Base-by-base conservation (phyloP, 192 early-diverging fungal species). In the Jimgerdemannia lactiflua region DNA sequence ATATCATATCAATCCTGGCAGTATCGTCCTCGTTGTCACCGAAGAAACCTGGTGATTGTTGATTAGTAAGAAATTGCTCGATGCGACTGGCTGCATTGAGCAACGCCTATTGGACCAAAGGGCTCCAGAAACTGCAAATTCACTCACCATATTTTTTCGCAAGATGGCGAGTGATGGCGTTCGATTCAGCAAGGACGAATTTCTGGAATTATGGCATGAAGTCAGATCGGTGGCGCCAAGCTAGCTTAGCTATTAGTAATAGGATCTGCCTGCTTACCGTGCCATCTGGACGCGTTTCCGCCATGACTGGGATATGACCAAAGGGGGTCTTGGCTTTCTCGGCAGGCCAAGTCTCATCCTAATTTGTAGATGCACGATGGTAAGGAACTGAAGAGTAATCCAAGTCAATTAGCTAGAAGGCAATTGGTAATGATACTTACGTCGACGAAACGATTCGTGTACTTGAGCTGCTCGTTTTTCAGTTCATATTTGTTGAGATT, bases 281-380 rank as follows among this genome's bases (percentile, higher is more conserved):
- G 41, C 77, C 71, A 11, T 79, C 72, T 9, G 63, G 54, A 11
- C 63, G 64, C 14, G 65, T 75, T 63, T 86, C 85, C 2, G 80
- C 71, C 3, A 88, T 71, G 2, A 85, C 85, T 4, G 87, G 86
- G 1, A 88, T 59, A 74, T 82, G 78, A 19, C 84, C 84, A 10
- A 81, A 67, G 9, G 85, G 86, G 39, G 80, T 77, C 4, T 74
- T 65, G 11, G 41, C 3, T 70, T 85, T 84, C 18, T 81, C 81
- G 7, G 71, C 70, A 2, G 77, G 76, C 86, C 86, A 88, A 9
- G 72, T 72, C 65, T 75, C 8, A 59, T 59, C 49, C 49, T 59
- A 14, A 10, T 59, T 59, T 59, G 6, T 59, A 10, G 6, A 10
- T 59, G 14, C 6, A 59, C 6, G 14, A 59, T 10, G 14, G 14